Evolutionary conservation across 805 yeast genomes (phyloP), one percentile per base, ranked within the genome.

Genomic region (Blastobotrys chiropterorum): DNA sequence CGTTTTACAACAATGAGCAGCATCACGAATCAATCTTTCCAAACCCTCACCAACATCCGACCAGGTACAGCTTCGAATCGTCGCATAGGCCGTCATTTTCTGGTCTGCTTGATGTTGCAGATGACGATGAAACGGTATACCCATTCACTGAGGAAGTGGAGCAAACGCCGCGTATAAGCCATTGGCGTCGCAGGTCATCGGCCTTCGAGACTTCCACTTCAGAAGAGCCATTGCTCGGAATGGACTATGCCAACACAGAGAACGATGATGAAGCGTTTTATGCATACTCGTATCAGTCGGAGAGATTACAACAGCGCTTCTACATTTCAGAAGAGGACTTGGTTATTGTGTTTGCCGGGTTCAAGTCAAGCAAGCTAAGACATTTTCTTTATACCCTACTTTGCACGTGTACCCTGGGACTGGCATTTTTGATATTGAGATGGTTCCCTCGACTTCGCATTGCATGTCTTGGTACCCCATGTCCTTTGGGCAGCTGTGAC

Each of bases 311-410:
- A 53, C 99, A 94, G 68, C 76, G 97, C 52, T 89, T 86, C 67
- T 94, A 92, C 67, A 79, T 94, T 55, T 90, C 97, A 0, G 98
- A 94, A 66, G 99, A 94, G 65, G 99, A 94, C 71, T 72, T 94
- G 62, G 92, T 92, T 11, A 79, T 94, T 54, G 97, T 96, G 55
- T 86, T 94, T 56, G 99, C 97, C 0, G 98, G 98, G 3, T 94
- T 87, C 67, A 68, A 68, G 50, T 79, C 82, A 14, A 78, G 83
- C 11, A 62, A 62, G 46, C 50, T 74, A 57, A 79, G 82, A 55
- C 61, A 68, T 3, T 40, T 70, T 0, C 14, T 77, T 0, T 90
- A 83, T 64, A 76, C 79, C 54, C 13, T 77, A 0, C 53, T 85
- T 1, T 83, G 89, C 54, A 48, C 79, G 0, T 30, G 69, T 2